These are phyloP conservation scores for Lachancea mirantina DNA, from an alignment of 805 yeast genomes.

Conservation along the genomic window DNA sequence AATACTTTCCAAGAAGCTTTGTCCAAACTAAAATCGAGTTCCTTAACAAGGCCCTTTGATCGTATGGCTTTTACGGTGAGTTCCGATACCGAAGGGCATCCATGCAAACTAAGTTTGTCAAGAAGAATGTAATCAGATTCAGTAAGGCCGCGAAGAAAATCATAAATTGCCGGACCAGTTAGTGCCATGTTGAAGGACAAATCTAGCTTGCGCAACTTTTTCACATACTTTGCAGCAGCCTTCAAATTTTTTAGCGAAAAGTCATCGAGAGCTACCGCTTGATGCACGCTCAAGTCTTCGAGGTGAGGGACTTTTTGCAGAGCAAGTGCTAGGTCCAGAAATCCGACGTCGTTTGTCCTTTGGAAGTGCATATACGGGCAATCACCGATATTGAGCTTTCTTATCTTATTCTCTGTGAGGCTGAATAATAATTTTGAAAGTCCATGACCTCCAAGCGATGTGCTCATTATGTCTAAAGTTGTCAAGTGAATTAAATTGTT, in stretches of 20 bases:
- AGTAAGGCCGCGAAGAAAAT: constrained; percentile 18
- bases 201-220: constrained; percentile 20
- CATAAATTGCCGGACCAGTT: constrained; percentile 27
- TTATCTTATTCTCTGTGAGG: constrained; percentile 9
- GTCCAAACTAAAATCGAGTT: constrained; percentile 24
- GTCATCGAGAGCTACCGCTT: constrained; percentile 21
- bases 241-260: constrained; percentile 13
- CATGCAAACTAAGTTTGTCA: constrained; percentile 19
- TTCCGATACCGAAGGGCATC: constrained; percentile 26
- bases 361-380: constrained; percentile 9
- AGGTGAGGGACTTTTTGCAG: constrained; percentile 11
- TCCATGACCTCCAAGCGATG: constrained; percentile 24
- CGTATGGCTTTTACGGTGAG: constrained; percentile 21
- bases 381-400: constrained; percentile 25
- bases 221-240: constrained; percentile 11
- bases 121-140: constrained; percentile 15
- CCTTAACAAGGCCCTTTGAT: constrained; percentile 16
- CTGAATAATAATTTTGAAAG: constrained; percentile 14
- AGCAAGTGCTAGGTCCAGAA: constrained; percentile 14
- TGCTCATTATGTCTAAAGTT: constrained; percentile 25
- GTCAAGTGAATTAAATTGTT: constrained; percentile 16
- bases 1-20: constrained; percentile 25
- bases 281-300: constrained; percentile 21
- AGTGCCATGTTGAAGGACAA: constrained; percentile 27
- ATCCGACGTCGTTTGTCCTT: constrained; percentile 7